Evolutionary conservation across 2,329 filamentous ascomycete species (phyloP), one percentile per base, ranked within the genome.

Genomic region (Akanthomyces dipterigenus): DNA sequence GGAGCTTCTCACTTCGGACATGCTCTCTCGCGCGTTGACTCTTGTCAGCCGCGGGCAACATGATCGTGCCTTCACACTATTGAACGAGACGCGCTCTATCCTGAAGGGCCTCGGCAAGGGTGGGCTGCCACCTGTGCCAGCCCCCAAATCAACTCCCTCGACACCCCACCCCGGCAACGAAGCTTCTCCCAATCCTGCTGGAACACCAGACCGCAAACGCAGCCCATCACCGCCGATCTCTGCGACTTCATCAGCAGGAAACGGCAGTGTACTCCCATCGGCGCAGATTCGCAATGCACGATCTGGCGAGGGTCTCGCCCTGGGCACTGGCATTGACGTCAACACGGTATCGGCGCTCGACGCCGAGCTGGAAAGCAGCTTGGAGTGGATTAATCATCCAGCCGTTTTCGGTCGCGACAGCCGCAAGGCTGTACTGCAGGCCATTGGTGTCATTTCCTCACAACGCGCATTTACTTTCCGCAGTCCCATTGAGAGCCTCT

Each of bases 341-440:
- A 81, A 81, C 40, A 95, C 90, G 0, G 93, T 98, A 69, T 81
- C 86, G 26, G 93, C 95, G 2, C 85, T 99, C 20, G 95, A 99
- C 72, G 85, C 90, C 1, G 95, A 99, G 73, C 83, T 99, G 38
- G 91, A 96, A 72, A 85, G 90, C 38, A 91, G 90, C 55, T 79
- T 99, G 18, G 95, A 99, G 75, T 99, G 95, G 95, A 98, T 99
- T 74, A 92, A 89, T 71, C 95, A 99, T 70, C 95, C 95, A 1
- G 93, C 93, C 2, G 91, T 98, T 2, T 99, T 99, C 72, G 88
- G 90, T 9, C 87, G 95, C 42, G 95, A 99, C 72, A 95, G 90
- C 62, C 88, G 95, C 69, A 99, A 99, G 78, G 91, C 93, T 5
- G 93, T 99, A 2, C 81, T 99, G 26, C 95, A 99, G 74, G 91